Evolutionary conservation across 257 asterid species (phyloP).

Genomic region (Ballota nigra): DNA sequence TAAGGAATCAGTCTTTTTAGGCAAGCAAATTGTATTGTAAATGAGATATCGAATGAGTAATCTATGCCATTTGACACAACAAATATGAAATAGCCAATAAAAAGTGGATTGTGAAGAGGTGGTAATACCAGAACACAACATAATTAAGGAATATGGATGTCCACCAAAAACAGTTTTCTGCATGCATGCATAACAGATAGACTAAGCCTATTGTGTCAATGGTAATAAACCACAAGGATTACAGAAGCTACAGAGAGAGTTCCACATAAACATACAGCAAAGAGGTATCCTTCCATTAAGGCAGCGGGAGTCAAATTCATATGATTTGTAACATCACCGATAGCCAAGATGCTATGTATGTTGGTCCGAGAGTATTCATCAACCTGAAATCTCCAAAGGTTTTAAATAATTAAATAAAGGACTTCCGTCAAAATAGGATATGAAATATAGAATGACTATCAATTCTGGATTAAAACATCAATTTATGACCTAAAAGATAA

Average conservation of each 20-base stretch:
- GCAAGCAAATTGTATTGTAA: background rate
- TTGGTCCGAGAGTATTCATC: conserved; percentile 79
- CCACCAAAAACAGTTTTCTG: conserved; percentile 98
- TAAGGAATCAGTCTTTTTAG: background rate
- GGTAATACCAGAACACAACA: conserved; percentile 86
- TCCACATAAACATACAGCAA: conserved; percentile 56
- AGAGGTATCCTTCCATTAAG: conserved; percentile 89
- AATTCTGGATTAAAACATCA: no score
- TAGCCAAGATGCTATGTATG: conserved; percentile 96
- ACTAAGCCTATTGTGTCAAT: background rate
- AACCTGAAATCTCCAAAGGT: conserved; percentile 46
- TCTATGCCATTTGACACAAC: background rate
- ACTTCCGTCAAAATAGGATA: no score
- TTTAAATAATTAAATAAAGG: no score
- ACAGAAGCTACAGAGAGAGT: background rate
- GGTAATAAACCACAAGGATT: background rate
- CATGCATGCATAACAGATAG: conserved; percentile 22
- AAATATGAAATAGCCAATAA: background rate
- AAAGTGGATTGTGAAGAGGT: conserved; percentile 12
- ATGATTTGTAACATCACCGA: conserved; percentile 89
- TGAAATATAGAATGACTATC: no score
- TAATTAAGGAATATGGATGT: conserved; percentile 76
- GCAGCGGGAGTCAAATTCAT: conserved; percentile 99
- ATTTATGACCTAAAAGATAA: no score
- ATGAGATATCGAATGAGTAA: background rate